These are phyloP conservation scores for Arthrinium phaeospermum DNA, from an alignment of 2,329 filamentous ascomycete genomes.

Conservation along the genomic window DNA sequence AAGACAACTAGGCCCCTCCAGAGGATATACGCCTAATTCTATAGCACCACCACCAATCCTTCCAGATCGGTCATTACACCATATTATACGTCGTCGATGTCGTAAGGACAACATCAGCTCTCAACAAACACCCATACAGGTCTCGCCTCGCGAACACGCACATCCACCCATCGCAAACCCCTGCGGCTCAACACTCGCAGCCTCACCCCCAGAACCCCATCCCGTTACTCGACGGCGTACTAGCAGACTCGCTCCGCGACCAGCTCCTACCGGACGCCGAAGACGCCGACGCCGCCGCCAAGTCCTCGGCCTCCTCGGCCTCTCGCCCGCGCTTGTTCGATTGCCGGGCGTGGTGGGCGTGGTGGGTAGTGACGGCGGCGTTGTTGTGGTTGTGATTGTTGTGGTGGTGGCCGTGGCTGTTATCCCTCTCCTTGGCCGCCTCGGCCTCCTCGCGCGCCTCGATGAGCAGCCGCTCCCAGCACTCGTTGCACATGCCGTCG, in stretches of 20 bases:
- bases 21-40: neutral
- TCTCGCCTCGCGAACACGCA: neutral
- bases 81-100: neutral
- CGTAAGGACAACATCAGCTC: neutral
- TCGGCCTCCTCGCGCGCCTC: constrained; percentile 40
- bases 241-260: neutral
- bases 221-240: neutral
- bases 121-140: no score
- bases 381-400: neutral
- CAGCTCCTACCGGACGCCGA: constrained; percentile 14
- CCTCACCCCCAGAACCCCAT: neutral
- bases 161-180: neutral
- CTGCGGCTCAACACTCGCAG: neutral
- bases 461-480: constrained; percentile 39
- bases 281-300: constrained; percentile 23
- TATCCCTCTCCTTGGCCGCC: neutral
- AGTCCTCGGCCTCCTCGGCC: constrained; percentile 19
- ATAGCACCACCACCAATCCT: neutral
- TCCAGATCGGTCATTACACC: neutral
- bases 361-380: neutral
- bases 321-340: neutral
- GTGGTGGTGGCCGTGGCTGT: neutral
- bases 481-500: constrained; percentile 41
- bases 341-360: neutral
- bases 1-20: neutral